Evolutionary conservation across 768 basidiomycete genomes (phyloP).

Genomic region (Pilatotrama ljubarskyi): DNA sequence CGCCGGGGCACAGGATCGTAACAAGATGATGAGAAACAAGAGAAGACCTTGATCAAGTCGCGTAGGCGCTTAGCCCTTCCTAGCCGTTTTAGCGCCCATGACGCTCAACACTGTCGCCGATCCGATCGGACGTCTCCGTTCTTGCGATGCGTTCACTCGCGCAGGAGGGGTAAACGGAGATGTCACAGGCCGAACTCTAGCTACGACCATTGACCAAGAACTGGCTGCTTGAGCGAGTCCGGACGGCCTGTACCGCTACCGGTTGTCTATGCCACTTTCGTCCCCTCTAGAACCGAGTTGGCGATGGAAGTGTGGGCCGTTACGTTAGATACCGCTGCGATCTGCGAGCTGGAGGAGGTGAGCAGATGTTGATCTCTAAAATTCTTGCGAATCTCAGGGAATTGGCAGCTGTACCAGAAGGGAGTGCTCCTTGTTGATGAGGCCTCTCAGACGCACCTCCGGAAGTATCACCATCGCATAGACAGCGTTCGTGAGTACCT

Average conservation of each 20-base stretch:
- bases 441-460: conserved; percentile 55
- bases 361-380: not conserved
- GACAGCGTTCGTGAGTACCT: conserved; percentile 69
- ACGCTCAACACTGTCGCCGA: not conserved
- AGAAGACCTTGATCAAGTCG: not conserved
- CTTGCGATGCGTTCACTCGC: not conserved
- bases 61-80: not conserved
- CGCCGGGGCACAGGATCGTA: not conserved
- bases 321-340: conserved; percentile 36
- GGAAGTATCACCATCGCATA: conserved; percentile 66
- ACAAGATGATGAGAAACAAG: not conserved
- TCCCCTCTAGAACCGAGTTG: too few species aligned
- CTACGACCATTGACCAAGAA: too few species aligned
- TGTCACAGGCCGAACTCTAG: too few species aligned
- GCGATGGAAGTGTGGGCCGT: conserved; percentile 46
- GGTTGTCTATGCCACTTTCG: not conserved
- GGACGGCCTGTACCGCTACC: too few species aligned
- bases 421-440: conserved; percentile 60
- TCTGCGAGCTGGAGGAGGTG: conserved; percentile 36
- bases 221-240: too few species aligned
- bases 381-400: not conserved
- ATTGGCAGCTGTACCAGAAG: conserved; percentile 52
- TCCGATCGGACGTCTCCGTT: not conserved
- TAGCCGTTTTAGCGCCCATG: not conserved
- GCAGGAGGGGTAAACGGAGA: too few species aligned